Percentiles rank a stretch among this genome's conserved stretches.
phyloP scores from a whole-genome alignment of 2,329 filamentous ascomycete species.

The Alternaria hordeiaustralica region DNA sequence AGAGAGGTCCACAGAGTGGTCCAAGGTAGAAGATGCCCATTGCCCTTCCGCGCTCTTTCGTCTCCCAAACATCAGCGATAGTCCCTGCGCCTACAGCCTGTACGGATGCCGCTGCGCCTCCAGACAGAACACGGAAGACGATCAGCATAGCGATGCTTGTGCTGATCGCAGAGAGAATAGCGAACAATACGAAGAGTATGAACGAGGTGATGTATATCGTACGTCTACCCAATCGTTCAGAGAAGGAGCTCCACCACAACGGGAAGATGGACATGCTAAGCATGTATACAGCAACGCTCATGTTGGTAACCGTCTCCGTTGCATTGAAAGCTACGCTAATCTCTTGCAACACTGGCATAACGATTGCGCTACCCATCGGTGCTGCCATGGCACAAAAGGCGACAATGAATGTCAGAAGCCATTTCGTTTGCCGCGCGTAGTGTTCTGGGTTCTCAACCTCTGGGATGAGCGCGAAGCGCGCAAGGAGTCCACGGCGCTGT shows the following conservation, averaged over 20 bases:
- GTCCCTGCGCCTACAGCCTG: slow-evolving; percentile 49
- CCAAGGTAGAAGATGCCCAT: slow-evolving; percentile 51
- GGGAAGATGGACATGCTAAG: slow-evolving; percentile 52
- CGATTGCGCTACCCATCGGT: slow-evolving; percentile 83
- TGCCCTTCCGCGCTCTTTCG: slow-evolving; percentile 45
- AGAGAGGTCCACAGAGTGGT: slow-evolving; percentile 47
- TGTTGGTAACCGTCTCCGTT: slow-evolving; percentile 45
- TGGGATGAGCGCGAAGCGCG: slow-evolving; percentile 72
- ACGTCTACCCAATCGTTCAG: slow-evolving; percentile 44
- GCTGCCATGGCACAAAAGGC: slow-evolving; percentile 78
- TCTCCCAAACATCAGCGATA: slow-evolving; percentile 49
- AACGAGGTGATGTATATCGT: slow-evolving; percentile 49
- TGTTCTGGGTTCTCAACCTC: slow-evolving; percentile 79
- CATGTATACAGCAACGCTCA: slow-evolving; percentile 52
- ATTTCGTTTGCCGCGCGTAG: slow-evolving; percentile 78
- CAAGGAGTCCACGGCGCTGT: slow-evolving; percentile 74
- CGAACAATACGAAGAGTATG: slow-evolving; percentile 42
- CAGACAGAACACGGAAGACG: slow-evolving; percentile 43
- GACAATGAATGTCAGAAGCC: slow-evolving; percentile 79
- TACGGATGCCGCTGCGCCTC: slow-evolving; percentile 47
- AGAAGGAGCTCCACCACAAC: slow-evolving; percentile 50
- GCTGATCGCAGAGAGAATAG: slow-evolving; percentile 42
- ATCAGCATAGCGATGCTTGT: slow-evolving; percentile 49
- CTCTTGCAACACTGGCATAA: slow-evolving; percentile 64
- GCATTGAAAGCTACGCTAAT: slow-evolving; percentile 43